phyloP scores from a whole-genome alignment of 495 filamentous ascomycete genomes.

The Talaromyces proteolyticus region DNA sequence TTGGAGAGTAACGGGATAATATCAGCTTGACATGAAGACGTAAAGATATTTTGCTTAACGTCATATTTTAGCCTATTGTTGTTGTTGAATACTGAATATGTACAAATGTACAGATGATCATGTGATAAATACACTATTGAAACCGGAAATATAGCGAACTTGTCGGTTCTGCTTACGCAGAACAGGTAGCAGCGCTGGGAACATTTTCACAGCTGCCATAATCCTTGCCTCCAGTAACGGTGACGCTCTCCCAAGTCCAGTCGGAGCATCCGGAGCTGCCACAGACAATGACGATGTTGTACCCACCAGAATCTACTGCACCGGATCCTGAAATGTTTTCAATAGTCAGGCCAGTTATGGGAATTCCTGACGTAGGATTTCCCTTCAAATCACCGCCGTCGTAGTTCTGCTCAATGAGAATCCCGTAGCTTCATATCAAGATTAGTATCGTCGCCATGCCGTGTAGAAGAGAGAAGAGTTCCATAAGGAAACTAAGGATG shows the following conservation, averaged over 20 bases:
- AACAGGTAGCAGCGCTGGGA: conserved; percentile 23
- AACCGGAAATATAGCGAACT: too few species aligned
- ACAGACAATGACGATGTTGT: conserved; percentile 45
- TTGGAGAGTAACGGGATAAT: too few species aligned
- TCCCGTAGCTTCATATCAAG: conserved; percentile 42
- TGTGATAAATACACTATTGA: too few species aligned
- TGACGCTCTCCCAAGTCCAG: conserved; percentile 44
- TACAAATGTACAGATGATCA: too few species aligned
- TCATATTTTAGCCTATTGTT: too few species aligned
- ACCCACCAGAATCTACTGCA: conserved; percentile 28
- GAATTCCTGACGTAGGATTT: conserved; percentile 48
- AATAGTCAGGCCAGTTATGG: conserved; percentile 48
- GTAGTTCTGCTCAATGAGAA: conserved; percentile 61
- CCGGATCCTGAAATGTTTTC: conserved; percentile 36
- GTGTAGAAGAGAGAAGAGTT: too few species aligned
- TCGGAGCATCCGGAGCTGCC: conserved; percentile 25
- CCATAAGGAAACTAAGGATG: too few species aligned
- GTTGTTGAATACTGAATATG: too few species aligned
- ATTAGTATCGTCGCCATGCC: too few species aligned
- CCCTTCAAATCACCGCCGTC: conserved; percentile 43
- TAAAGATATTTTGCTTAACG: too few species aligned
- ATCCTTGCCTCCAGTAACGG: conserved; percentile 40
- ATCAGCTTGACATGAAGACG: too few species aligned
- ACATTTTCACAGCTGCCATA: conserved; percentile 34
- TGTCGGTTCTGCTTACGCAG: background rate